A percentile compares a stretch with the other conserved stretches of the same genome.
Evolutionary conservation across 2,329 filamentous ascomycete genomes (phyloP).

Genomic region (Harringtonia aguacate): DNA sequence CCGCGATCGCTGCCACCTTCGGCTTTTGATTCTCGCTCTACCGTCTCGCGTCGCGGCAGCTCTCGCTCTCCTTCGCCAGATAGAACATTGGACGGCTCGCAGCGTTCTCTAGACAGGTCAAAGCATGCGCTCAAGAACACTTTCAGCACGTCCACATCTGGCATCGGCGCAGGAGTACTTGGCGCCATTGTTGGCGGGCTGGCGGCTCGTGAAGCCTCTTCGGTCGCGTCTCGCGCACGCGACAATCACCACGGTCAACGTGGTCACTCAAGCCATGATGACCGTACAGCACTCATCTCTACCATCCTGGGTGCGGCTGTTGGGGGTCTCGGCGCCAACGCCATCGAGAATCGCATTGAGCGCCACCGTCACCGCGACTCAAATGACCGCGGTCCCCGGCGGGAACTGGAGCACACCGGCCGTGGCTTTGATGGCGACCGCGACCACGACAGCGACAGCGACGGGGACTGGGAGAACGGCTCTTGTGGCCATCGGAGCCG

Average conservation of each 20-base stretch:
- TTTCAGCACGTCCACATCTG: constrained; percentile 36
- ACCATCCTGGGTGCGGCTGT: constrained; percentile 44
- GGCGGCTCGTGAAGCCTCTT: constrained; percentile 31
- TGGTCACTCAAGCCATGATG: constrained; percentile 13
- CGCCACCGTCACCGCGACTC: constrained; percentile 21
- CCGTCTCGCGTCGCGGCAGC: constrained; percentile 1
- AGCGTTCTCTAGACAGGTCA: constrained; percentile 28
- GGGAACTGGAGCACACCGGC: constrained; percentile 1
- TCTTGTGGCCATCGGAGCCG: constrained; percentile 15
- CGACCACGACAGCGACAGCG: constrained; percentile 5
- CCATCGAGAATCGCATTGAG: constrained; percentile 33
- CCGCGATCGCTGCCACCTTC: constrained; percentile 18
- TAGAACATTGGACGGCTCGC: constrained; percentile 3
- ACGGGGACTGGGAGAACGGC: constrained; percentile 1
- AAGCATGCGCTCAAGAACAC: constrained; percentile 30
- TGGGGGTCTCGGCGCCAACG: constrained; percentile 43
- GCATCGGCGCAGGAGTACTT: constrained; percentile 39
- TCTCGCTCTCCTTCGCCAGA: constrained; percentile 6
- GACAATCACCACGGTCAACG: constrained; percentile 15
- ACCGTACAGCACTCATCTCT: constrained; percentile 27
- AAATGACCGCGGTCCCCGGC: constrained; percentile 8
- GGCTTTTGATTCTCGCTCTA: constrained; percentile 1
- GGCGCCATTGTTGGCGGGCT: constrained; percentile 44
- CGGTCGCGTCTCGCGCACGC: constrained; percentile 18
- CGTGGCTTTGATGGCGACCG: constrained; percentile 8